A percentile compares a stretch with the other conserved stretches of the same genome.
These are phyloP conservation scores for Saccharomycopsis lassenensis DNA, from an alignment of 805 yeast genomes.

Conservation along the genomic window DNA sequence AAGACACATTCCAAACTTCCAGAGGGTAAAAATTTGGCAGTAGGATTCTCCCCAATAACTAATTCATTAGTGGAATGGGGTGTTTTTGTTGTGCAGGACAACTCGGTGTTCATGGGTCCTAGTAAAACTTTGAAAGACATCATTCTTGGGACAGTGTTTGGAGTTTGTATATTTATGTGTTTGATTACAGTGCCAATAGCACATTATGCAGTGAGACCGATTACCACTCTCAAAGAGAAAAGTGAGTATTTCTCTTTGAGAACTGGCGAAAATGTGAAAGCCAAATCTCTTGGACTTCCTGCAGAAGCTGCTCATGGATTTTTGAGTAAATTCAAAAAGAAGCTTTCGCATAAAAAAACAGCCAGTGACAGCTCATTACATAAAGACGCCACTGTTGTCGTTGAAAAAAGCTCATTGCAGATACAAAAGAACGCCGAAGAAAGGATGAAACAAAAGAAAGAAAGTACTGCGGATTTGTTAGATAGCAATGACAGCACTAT, in stretches of 20 bases:
- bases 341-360: too few relatives aligned
- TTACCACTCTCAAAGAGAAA: constrained; percentile 66
- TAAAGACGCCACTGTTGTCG: too few relatives aligned
- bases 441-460: too few relatives aligned
- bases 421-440: too few relatives aligned
- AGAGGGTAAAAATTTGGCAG: constrained; percentile 33
- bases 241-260: constrained; percentile 43
- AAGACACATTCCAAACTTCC: constrained; percentile 29
- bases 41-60: constrained; percentile 36
- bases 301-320: too few relatives aligned
- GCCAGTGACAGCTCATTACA: too few relatives aligned
- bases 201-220: constrained; percentile 76
- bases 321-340: too few relatives aligned
- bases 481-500: too few relatives aligned
- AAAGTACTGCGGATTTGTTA: too few relatives aligned
- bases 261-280: constrained; percentile 23
- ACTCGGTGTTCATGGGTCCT: constrained; percentile 50
- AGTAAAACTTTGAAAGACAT: constrained; percentile 51
- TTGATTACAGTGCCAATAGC: constrained; percentile 74
- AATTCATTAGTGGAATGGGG: constrained; percentile 46
- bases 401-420: too few relatives aligned
- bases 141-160: constrained; percentile 68
- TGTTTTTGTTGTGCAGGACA: constrained; percentile 58
- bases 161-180: constrained; percentile 64
- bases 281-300: too few relatives aligned